Conservation (phyloP, 2,329 filamentous ascomycete species). For the Scedosporium dehoogii region DNA sequence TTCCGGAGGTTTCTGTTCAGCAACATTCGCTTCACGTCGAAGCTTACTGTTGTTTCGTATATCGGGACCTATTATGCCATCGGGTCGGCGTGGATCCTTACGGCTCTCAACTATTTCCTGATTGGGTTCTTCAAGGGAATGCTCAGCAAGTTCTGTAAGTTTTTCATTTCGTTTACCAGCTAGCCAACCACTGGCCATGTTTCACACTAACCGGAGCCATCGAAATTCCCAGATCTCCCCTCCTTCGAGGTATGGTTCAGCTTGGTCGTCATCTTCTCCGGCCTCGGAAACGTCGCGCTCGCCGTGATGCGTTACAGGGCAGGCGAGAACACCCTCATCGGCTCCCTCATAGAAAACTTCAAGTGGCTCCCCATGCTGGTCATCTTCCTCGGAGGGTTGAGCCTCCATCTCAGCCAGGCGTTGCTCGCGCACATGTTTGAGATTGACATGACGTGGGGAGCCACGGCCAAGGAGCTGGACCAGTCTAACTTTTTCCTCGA, state of each 20-base stretch:
- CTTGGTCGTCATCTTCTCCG: slow-evolving; percentile 69
- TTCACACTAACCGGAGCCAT: too few relatives aligned
- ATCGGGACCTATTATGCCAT: slow-evolving; percentile 76
- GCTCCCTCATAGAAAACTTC: slow-evolving; percentile 52
- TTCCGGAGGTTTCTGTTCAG: slow-evolving; percentile 67
- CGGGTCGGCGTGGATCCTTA: slow-evolving; percentile 65
- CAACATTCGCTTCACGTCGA: slow-evolving; percentile 64
- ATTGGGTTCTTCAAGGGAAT: slow-evolving; percentile 78
- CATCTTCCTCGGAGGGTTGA: slow-evolving; percentile 75
- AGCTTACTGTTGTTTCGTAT: slow-evolving; percentile 63
- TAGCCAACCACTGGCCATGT: too few relatives aligned
- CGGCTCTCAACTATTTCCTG: slow-evolving; percentile 63
- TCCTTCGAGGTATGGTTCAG: slow-evolving; percentile 74
- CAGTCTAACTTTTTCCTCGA: slow-evolving; percentile 80
- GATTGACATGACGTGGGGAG: slow-evolving; percentile 78
- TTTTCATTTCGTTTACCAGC: too few relatives aligned
- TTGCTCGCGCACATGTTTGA: slow-evolving; percentile 75
- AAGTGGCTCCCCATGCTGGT: slow-evolving; percentile 66
- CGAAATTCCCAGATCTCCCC: slow-evolving; percentile 51
- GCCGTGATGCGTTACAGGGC: slow-evolving; percentile 65
- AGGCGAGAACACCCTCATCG: slow-evolving; percentile 51
- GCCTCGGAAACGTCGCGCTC: slow-evolving; percentile 61
- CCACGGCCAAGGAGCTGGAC: slow-evolving; percentile 73
- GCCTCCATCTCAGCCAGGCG: slow-evolving; percentile 71
- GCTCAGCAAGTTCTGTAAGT: slow-evolving; percentile 71